Percentiles rank a stretch among this genome's conserved stretches.
phyloP scores from a whole-genome alignment of 2,329 filamentous ascomycete species.

The Pyricularia sp. region DNA sequence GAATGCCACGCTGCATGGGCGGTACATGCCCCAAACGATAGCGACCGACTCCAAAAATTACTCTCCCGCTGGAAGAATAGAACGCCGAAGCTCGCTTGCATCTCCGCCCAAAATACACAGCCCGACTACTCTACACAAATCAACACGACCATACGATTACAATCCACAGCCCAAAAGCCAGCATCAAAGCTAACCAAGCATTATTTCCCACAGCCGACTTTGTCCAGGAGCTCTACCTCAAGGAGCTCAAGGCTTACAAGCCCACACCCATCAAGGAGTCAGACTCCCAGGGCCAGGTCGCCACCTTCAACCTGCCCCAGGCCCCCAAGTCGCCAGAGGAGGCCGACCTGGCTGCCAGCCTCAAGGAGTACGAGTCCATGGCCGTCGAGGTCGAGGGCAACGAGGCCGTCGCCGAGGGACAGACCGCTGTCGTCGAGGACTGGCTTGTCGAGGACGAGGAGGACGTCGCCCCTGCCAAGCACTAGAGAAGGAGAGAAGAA shows the following conservation, averaged over 20 bases:
- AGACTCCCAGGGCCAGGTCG: conserved; percentile 84
- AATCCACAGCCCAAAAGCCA: not conserved
- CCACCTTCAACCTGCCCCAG: conserved; percentile 74
- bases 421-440: conserved; percentile 49
- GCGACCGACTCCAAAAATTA: not conserved
- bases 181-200: conserved; percentile 15
- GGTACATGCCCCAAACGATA: not conserved
- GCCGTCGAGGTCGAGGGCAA: conserved; percentile 91
- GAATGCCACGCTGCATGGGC: not conserved
- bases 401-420: conserved; percentile 51
- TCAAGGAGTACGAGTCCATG: conserved; percentile 92
- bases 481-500: conserved; percentile 27
- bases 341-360: conserved; percentile 79
- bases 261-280: conserved; percentile 69
- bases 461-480: conserved; percentile 35
- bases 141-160: not conserved
- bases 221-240: conserved; percentile 95
- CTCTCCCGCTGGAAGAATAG: not conserved
- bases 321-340: conserved; percentile 87
- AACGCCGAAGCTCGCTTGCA: not conserved
- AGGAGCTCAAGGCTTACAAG: conserved; percentile 95
- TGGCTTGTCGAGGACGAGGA: conserved; percentile 81
- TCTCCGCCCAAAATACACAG: not conserved
- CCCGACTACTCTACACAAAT: not conserved
- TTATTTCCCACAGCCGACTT: conserved; percentile 65